Percentiles rank a stretch among this genome's conserved stretches.
phyloP scores from a whole-genome alignment of 2,329 filamentous ascomycete species.

The Colletotrichum salicis region DNA sequence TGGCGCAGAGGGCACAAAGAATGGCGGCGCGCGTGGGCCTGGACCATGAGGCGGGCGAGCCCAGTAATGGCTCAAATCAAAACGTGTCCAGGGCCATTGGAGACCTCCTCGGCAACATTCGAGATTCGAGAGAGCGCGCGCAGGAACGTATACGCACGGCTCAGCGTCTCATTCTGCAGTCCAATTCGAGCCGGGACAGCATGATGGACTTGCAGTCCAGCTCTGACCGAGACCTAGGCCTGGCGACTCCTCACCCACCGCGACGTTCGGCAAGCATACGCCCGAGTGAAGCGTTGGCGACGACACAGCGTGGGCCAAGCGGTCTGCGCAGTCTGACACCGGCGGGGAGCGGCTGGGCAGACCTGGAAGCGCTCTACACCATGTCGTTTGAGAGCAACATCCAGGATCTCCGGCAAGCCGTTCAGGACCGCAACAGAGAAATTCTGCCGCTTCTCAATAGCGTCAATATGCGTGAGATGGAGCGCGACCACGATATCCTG shows the following conservation, averaged over 20 bases:
- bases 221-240: slow-evolving; percentile 24
- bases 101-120: slow-evolving; percentile 51
- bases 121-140: slow-evolving; percentile 49
- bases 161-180: slow-evolving; percentile 43
- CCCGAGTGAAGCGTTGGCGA: slow-evolving; percentile 11
- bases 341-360: slow-evolving; percentile 48
- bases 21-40: slow-evolving; percentile 1
- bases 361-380: slow-evolving; percentile 56
- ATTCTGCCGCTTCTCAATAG: slow-evolving; percentile 52
- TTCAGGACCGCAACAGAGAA: slow-evolving; percentile 46
- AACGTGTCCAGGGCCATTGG: slow-evolving; percentile 51
- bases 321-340: slow-evolving; percentile 16
- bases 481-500: slow-evolving; percentile 41
- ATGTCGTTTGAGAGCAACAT: slow-evolving; percentile 44
- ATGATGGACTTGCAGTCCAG: slow-evolving; percentile 27
- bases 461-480: slow-evolving; percentile 44
- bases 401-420: slow-evolving; percentile 40
- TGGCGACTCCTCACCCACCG: slow-evolving; percentile 20
- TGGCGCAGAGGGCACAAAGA: slow-evolving; percentile 30
- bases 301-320: slow-evolving; percentile 10
- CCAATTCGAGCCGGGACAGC: slow-evolving; percentile 25
- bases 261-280: slow-evolving; percentile 23
- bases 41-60: slow-evolving; percentile 16
- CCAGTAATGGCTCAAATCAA: slow-evolving; percentile 36
- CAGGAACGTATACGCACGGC: slow-evolving; percentile 47